Conservation (phyloP, 2,329 filamentous ascomycete species). For the Trichophyton simii region DNA sequence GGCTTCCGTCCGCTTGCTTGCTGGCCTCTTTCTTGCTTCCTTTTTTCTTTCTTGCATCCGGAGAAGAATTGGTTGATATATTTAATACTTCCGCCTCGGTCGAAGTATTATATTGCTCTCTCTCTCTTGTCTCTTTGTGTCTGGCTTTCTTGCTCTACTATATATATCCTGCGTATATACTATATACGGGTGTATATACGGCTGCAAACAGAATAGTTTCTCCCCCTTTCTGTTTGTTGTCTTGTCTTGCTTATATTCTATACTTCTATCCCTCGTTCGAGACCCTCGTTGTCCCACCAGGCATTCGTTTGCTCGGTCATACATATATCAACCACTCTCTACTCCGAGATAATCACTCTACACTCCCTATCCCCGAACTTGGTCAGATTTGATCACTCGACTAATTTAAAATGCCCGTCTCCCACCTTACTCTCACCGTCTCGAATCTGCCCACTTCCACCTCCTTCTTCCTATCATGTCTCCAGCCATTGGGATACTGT, state of each 20-base stretch:
- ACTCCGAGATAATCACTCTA: not conserved
- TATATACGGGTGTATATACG: not conserved
- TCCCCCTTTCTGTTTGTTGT: slow-evolving; percentile 1
- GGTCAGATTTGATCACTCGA: not conserved
- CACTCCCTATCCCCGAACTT: not conserved
- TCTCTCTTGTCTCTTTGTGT: not conserved
- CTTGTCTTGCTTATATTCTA: not conserved
- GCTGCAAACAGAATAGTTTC: not conserved
- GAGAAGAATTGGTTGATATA: not conserved
- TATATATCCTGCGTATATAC: not conserved
- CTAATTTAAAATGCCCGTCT: slow-evolving; percentile 42
- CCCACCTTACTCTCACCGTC: slow-evolving; percentile 55
- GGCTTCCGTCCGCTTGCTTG: not conserved
- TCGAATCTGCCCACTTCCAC: slow-evolving; percentile 65
- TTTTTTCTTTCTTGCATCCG: not conserved
- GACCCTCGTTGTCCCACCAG: not conserved
- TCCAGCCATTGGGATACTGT: slow-evolving; percentile 64
- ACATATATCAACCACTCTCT: not conserved
- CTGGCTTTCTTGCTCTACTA: not conserved
- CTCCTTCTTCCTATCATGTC: slow-evolving; percentile 69
- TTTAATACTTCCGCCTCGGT: not conserved
- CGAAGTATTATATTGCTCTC: not conserved
- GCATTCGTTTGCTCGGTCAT: not conserved
- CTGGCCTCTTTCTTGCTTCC: not conserved
- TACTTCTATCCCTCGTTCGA: not conserved